Evolutionary conservation across 2,329 filamentous ascomycete genomes (phyloP).

Genomic region (Paramyrothecium roridum): DNA sequence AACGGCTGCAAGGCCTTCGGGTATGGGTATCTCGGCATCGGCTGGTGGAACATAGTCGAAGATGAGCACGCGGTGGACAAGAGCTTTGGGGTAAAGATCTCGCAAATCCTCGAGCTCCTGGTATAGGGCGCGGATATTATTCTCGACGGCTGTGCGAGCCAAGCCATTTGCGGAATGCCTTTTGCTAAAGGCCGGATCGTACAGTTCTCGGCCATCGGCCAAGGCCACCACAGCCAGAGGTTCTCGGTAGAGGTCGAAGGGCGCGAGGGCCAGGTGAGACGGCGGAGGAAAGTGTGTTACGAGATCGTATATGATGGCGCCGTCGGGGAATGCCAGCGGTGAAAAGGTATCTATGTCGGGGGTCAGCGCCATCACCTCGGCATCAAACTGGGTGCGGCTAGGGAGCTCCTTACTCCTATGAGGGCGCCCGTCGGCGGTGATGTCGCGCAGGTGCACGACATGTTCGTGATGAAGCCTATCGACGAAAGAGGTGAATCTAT

Average conservation of each 20-base stretch:
- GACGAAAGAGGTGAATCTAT: slow-evolving; percentile 76
- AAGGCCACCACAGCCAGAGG: slow-evolving; percentile 80
- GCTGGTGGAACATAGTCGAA: slow-evolving; percentile 65
- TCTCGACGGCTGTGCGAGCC: slow-evolving; percentile 48
- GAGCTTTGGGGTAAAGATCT: slow-evolving; percentile 70
- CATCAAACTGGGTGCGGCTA: slow-evolving; percentile 3
- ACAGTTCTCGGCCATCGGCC: slow-evolving; percentile 73
- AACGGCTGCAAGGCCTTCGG: slow-evolving; percentile 68
- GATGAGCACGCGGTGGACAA: slow-evolving; percentile 75
- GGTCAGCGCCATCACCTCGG: slow-evolving; percentile 12
- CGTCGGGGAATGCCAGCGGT: slow-evolving; percentile 80
- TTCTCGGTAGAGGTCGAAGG: slow-evolving; percentile 88
- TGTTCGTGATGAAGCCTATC: slow-evolving; percentile 74
- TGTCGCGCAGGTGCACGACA: slow-evolving; percentile 80
- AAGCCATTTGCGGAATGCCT: slow-evolving; percentile 49
- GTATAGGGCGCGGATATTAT: slow-evolving; percentile 56
- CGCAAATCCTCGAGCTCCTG: slow-evolving; percentile 69
- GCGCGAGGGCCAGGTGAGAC: slow-evolving; percentile 75
- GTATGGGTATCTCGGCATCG: slow-evolving; percentile 50
- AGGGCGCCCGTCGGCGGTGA: slow-evolving; percentile 79
- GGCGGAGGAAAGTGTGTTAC: slow-evolving; percentile 75
- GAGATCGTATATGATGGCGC: slow-evolving; percentile 84
- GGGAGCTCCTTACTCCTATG: slow-evolving; percentile 68
- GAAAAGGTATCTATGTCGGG: slow-evolving; percentile 78
- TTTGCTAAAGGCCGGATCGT: slow-evolving; percentile 50